phyloP scores from a whole-genome alignment of 2,329 filamentous ascomycete species.

The Anthostomella pinea region DNA sequence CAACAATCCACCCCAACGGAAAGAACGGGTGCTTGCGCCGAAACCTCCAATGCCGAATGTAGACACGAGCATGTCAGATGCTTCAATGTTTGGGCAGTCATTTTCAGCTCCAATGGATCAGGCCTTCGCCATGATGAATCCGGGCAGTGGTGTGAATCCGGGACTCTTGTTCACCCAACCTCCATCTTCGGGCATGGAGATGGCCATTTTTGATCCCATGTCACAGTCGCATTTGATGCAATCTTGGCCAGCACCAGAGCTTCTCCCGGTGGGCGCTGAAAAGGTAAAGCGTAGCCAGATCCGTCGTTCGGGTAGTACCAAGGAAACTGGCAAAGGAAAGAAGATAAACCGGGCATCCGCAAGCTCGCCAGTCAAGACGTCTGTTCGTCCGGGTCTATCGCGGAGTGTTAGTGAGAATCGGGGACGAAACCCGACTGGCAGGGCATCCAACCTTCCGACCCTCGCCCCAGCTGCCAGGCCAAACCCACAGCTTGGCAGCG shows the following conservation, averaged over 20 bases:
- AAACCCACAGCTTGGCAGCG: constrained; percentile 22
- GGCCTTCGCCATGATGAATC: constrained; percentile 47
- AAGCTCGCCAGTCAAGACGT: constrained; percentile 52
- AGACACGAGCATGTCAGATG: constrained; percentile 36
- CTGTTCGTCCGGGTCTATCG: constrained; percentile 46
- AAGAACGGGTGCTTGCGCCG: constrained; percentile 48
- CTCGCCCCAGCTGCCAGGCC: constrained; percentile 46
- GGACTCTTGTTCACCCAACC: constrained; percentile 56
- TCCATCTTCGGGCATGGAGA: constrained; percentile 45
- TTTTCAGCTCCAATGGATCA: constrained; percentile 47
- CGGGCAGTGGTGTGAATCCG: constrained; percentile 51
- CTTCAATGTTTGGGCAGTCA: constrained; percentile 38
- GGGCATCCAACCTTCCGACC: constrained; percentile 40
- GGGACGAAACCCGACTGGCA: constrained; percentile 42
- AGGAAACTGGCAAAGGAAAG: constrained; percentile 41
- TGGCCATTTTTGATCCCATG: constrained; percentile 34
- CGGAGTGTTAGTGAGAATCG: constrained; percentile 55
- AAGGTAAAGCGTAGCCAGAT: constrained; percentile 35
- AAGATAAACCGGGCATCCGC: constrained; percentile 39
- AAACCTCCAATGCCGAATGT: constrained; percentile 44
- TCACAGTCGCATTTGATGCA: constrained; percentile 27
- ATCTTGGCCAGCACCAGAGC: constrained; percentile 25
- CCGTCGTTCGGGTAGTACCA: constrained; percentile 45
- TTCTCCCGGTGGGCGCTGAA: constrained; percentile 25
- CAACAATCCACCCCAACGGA: constrained; percentile 37